phyloP scores from a whole-genome alignment of 306 rosid genomes.

The Quercus cerris region DNA sequence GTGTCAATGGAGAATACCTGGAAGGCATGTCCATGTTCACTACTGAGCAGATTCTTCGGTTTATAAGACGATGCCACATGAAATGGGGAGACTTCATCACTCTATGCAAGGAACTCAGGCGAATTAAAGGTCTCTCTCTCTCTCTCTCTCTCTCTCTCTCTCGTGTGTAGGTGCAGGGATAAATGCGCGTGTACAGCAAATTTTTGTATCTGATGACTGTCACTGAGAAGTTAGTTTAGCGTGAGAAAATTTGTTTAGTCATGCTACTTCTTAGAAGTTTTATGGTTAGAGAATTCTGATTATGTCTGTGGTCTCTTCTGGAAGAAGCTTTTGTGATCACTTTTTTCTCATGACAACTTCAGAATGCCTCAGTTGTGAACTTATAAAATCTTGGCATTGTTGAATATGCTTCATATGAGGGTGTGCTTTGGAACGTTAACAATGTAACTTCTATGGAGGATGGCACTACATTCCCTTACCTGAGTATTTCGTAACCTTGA shows the following conservation, averaged over 20 bases:
- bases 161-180: background rate
- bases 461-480: background rate
- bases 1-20: conserved; percentile 95
- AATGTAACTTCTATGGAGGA: background rate
- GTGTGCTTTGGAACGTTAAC: background rate
- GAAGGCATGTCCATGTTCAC: conserved; percentile 99
- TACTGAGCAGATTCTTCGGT: conserved; percentile 96
- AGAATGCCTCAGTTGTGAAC: background rate
- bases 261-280: background rate
- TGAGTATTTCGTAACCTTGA: background rate
- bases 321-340: background rate
- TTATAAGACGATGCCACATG: conserved; percentile 98
- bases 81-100: conserved; percentile 99
- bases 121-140: conserved; percentile 74
- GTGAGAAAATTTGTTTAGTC: background rate
- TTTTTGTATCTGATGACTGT: background rate
- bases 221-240: background rate
- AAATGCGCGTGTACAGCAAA: background rate
- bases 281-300: background rate
- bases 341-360: background rate
- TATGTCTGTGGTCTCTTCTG: background rate
- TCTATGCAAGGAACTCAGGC: conserved; percentile 93
- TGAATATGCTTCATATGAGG: background rate
- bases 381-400: background rate
- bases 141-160: background rate